These are phyloP conservation scores for Fusarium begoniae DNA, from an alignment of 2,329 filamentous ascomycete species.

Conservation along the genomic window DNA sequence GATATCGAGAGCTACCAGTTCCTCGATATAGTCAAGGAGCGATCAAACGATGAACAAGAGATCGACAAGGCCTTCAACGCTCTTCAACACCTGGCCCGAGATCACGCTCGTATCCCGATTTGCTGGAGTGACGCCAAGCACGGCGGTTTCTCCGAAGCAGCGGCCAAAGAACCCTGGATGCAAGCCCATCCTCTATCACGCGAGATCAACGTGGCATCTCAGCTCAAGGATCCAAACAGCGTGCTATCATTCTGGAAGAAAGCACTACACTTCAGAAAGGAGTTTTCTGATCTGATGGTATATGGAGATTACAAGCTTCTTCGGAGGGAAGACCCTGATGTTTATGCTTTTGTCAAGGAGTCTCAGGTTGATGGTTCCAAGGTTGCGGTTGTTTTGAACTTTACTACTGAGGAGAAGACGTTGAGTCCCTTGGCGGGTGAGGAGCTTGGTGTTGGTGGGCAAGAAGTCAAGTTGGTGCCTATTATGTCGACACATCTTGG, in stretches of 20 bases:
- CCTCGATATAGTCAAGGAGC: slow-evolving; percentile 45
- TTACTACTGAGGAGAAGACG: slow-evolving; percentile 42
- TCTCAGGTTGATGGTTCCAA: slow-evolving; percentile 32
- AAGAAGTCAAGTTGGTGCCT: slow-evolving; percentile 34
- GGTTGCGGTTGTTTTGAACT: slow-evolving; percentile 47
- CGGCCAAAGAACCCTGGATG: slow-evolving; percentile 48
- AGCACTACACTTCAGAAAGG: slow-evolving; percentile 42
- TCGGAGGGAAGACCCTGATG: slow-evolving; percentile 33
- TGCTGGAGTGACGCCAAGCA: slow-evolving; percentile 62
- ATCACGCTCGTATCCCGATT: slow-evolving; percentile 73
- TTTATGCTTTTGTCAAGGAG: slow-evolving; percentile 47
- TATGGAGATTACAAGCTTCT: slow-evolving; percentile 48
- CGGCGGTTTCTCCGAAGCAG: slow-evolving; percentile 50
- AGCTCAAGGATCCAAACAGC: slow-evolving; percentile 54
- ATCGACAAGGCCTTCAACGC: slow-evolving; percentile 49
- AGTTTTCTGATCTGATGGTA: slow-evolving; percentile 46
- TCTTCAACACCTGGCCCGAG: slow-evolving; percentile 55
- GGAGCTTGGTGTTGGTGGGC: slow-evolving; percentile 33
- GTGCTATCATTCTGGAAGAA: slow-evolving; percentile 48
- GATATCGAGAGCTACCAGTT: slow-evolving; percentile 60
- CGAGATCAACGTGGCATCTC: slow-evolving; percentile 65
- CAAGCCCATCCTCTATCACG: slow-evolving; percentile 43
- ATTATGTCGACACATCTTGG: slow-evolving; percentile 42
- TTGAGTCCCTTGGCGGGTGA: slow-evolving; percentile 31
- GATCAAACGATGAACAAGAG: slow-evolving; percentile 42